Evolutionary conservation across 1,139 yeast species (phyloP), one percentile per base, ranked within the genome.

Genomic region (Pichiaceae sp.): DNA sequence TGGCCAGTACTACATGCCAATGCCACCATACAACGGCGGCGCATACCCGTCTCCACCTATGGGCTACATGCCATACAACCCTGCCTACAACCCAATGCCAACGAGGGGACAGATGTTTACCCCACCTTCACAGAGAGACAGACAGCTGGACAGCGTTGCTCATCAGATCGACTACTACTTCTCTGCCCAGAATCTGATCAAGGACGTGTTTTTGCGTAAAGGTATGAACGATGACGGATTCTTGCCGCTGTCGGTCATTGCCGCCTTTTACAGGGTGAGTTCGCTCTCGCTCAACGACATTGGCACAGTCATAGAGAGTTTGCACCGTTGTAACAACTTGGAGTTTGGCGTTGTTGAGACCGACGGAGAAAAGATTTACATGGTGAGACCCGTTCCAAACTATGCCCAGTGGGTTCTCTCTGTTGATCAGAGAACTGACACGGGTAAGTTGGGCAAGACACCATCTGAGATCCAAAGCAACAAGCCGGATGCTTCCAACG

Each of bases 101-200:
- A 42, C 21, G 15, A n/a, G n/a, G n/a, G 29, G 32, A 17, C 41
- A 34, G 33, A 40, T 40, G 21, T 35, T 33, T 26, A 33, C 37
- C 14, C 40, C 47, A 6, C 48, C 24, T 21, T 21, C 24, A 21
- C 24, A 21, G 24, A 41, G 33, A 46, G 46, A 35, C 3, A 8
- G 9, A 12, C 35, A 33, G 18, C 25, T 34, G 19, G 30, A 34
- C 6, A 32, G 42, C 19, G 59, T 64, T 55, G 68, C 68, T 20
- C 73, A 72, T 49, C 96, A 87, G 66, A 66, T 87, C 41, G 91
- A 85, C 56, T 91, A 89, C 65, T 91, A 91, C 60, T 82, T 91
- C 60, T 80, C 93, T 20, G 70, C 80, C 39, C 95, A 87, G 52
- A 91, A 91, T 62, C 70, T 91, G 59, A 70, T 84, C 50, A 82